These are phyloP conservation scores for Aspergillus neotritici DNA, from an alignment of 2,329 filamentous ascomycete species.

Conservation along the genomic window DNA sequence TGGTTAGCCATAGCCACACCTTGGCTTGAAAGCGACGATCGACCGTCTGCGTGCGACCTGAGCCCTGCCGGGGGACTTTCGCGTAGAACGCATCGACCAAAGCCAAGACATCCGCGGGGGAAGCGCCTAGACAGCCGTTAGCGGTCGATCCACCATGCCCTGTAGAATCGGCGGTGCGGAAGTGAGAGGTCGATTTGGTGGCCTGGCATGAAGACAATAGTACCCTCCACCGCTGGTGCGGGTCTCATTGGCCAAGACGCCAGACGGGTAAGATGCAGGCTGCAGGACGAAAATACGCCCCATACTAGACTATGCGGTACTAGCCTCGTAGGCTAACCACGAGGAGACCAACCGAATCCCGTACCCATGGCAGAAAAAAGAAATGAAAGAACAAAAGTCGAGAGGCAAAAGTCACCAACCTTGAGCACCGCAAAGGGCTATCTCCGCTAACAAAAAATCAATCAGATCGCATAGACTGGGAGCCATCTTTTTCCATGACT, in stretches of 20 bases:
- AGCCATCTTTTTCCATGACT: constrained; percentile 35
- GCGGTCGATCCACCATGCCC: constrained; percentile 3
- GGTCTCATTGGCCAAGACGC: too few species aligned
- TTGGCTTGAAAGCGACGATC: constrained; percentile 50
- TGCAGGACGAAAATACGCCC: too few species aligned
- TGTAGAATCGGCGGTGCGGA: not conserved
- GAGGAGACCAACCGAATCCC: not conserved
- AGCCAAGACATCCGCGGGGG: constrained; percentile 30
- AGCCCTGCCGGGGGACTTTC: constrained; percentile 15
- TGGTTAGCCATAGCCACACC: constrained; percentile 54
- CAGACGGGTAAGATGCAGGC: too few species aligned
- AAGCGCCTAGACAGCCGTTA: constrained; percentile 30
- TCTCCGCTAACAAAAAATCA: constrained; percentile 53
- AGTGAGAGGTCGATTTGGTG: not conserved
- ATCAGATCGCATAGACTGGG: constrained; percentile 52
- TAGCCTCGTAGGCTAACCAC: too few species aligned
- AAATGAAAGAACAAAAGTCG: constrained; percentile 4
- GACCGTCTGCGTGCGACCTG: constrained; percentile 26
- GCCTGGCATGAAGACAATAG: not conserved
- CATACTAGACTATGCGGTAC: too few species aligned
- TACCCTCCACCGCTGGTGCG: not conserved
- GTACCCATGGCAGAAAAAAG: not conserved
- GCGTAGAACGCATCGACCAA: constrained; percentile 35
- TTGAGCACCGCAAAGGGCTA: constrained; percentile 54
- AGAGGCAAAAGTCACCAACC: constrained; percentile 30